phyloP scores from a whole-genome alignment of 1,284 basidiomycete genomes.

The Melampsora larici-populina region DNA sequence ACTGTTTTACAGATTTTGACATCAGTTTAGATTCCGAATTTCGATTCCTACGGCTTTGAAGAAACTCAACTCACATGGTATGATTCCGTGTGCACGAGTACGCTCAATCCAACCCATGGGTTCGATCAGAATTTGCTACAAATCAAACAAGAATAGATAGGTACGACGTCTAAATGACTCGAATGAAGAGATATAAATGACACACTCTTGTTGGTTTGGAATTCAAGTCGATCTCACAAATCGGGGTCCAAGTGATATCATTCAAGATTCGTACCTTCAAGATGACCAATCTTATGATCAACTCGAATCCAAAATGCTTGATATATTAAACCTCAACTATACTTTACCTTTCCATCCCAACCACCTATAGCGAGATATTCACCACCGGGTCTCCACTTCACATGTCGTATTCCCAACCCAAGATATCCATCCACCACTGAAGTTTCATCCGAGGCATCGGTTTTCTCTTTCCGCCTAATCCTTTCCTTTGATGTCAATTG shows the following conservation, averaged over 20 bases:
- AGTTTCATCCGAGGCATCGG: neutral
- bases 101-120: slow-evolving; percentile 29
- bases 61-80: slow-evolving; percentile 9
- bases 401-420: slow-evolving; percentile 70
- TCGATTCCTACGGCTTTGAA: neutral
- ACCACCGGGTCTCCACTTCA: slow-evolving; percentile 77
- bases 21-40: too few species aligned
- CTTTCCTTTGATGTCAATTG: too few species aligned
- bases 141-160: neutral
- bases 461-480: slow-evolving; percentile 10
- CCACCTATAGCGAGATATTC: slow-evolving; percentile 72
- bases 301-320: too few species aligned
- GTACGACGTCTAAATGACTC: too few species aligned
- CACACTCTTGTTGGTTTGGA: slow-evolving; percentile 11
- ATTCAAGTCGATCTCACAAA: slow-evolving; percentile 39
- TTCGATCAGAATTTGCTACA: slow-evolving; percentile 23
- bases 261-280: slow-evolving; percentile 32
- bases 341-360: slow-evolving; percentile 76
- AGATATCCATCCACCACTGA: slow-evolving; percentile 57
- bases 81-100: slow-evolving; percentile 32
- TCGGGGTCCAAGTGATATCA: slow-evolving; percentile 33
- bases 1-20: neutral
- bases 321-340: too few species aligned
- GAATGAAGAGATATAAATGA: neutral
- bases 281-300: too few species aligned